Base-by-base conservation (phyloP, 495 filamentous ascomycete species). In the Podospora pseudopauciseta region DNA sequence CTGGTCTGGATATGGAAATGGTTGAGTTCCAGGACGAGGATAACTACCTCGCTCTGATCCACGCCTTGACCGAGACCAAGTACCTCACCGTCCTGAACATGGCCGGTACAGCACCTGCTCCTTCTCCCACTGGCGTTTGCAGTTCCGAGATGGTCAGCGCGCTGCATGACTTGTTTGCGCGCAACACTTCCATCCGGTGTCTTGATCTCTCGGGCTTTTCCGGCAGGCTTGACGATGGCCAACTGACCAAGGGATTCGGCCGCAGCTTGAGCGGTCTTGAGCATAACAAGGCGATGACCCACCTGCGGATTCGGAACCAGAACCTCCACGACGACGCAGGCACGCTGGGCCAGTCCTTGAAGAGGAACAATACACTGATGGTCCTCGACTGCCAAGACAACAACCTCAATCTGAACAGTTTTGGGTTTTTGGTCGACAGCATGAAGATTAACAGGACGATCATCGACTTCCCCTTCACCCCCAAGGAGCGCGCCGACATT, bases 201-300 rank as follows among this genome's bases (percentile, higher is more conserved):
- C 79, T 99, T 18, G 91, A 97, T 74, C 87, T 97, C 58, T 95
- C 93, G 6, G 95, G 95, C 5, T 95, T 96, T 75, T 90, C 90
- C 70, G 91, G 92, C 7, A 90, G 94, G 73, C 82, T 97, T 27
- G 95, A 97, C 74, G 91, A 92, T 59, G 90, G 91, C 0, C 88
- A 91, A 57, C 88, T 97, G 49, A 93, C 94, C 20, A 89, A 87
- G 68, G 93, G 92, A 3, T 86, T 97, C 63, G 92, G 90, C 44
- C 83, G 88, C 56, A 91, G 93, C 13, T 80, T 99, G 66, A 84
- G 83, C 7, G 92, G 93, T 2, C 80, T 99, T 66, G 89, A 88
- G 66, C 80, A 86, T 63, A 97, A 97, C 78, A 88, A 76, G 26
- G 86, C 90, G 0, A 78, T 99, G 20, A 88, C 87, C 57, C 85